Evolutionary conservation across 108 stramenopile species (phyloP).

Genomic region (Schizochytrium sp.): DNA sequence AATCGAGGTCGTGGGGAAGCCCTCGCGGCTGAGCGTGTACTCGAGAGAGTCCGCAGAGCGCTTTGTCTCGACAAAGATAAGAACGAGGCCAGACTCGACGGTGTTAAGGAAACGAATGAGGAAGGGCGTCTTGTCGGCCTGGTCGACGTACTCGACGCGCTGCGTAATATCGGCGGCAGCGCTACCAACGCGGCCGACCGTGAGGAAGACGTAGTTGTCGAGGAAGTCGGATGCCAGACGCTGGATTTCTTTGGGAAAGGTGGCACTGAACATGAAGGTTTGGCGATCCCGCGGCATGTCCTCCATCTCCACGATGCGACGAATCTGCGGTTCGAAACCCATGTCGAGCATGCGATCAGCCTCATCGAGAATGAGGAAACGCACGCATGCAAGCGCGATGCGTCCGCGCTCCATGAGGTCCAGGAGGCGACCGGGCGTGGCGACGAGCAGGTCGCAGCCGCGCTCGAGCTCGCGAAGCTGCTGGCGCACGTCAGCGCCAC

Average conservation of each 20-base stretch:
- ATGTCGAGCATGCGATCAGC: conserved; percentile 87
- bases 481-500: conserved; percentile 86
- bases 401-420: conserved; percentile 87
- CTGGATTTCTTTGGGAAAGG: conserved; percentile 96
- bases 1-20: conserved; percentile 87
- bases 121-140: conserved; percentile 72
- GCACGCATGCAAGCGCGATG: conserved; percentile 63
- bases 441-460: conserved; percentile 74
- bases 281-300: conserved; percentile 63
- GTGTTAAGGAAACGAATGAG: conserved; percentile 62
- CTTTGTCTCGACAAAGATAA: conserved; percentile 6
- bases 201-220: conserved; percentile 45
- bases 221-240: conserved; percentile 87
- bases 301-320: conserved; percentile 69
- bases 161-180: conserved; percentile 22
- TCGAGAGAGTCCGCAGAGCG: conserved; percentile 57
- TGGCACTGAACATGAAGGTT: conserved; percentile 94
- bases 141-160: conserved; percentile 78
- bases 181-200: conserved; percentile 21
- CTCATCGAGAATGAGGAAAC: conserved; percentile 89
- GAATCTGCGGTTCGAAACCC: conserved; percentile 99
- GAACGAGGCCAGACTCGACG: conserved; percentile 9
- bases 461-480: conserved; percentile 72
- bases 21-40: conserved; percentile 66
- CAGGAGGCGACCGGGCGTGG: conserved; percentile 86